phyloP scores from a whole-genome alignment of 148 eudicot genomes.

The Pharnaceum exiguum region DNA sequence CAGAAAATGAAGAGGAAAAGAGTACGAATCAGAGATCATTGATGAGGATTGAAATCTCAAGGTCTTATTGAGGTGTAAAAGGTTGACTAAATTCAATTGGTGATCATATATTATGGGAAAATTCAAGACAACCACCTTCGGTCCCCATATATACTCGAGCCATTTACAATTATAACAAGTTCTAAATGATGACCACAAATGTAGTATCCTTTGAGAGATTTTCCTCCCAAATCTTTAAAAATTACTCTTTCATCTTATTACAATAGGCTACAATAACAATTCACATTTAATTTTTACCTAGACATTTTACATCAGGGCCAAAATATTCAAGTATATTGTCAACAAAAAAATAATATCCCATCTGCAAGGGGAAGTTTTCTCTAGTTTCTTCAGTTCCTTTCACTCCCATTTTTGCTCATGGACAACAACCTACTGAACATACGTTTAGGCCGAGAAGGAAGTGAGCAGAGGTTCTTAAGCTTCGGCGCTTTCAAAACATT shows the following conservation, averaged over 20 bases:
- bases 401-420: slow-evolving; percentile 44
- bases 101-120: slow-evolving; percentile 13
- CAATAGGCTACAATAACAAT: slow-evolving; percentile 25
- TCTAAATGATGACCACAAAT: slow-evolving; percentile 14
- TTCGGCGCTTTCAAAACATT: slow-evolving; percentile 44
- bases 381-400: slow-evolving; percentile 33
- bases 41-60: no score
- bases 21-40: no score
- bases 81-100: no score
- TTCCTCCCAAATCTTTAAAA: slow-evolving; percentile 3
- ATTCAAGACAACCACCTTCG: slow-evolving; percentile 13
- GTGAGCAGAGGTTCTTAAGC: slow-evolving; percentile 44
- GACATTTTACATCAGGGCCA: slow-evolving; percentile 18
- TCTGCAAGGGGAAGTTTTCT: background rate
- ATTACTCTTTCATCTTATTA: slow-evolving; percentile 13
- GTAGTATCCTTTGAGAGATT: slow-evolving; percentile 4
- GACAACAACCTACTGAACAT: slow-evolving; percentile 83
- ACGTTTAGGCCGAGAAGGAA: slow-evolving; percentile 66
- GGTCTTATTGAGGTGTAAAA: no score
- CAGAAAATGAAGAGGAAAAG: no score
- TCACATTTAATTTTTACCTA: slow-evolving; percentile 18
- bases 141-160: slow-evolving; percentile 22
- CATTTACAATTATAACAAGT: slow-evolving; percentile 22
- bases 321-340: slow-evolving; percentile 13
- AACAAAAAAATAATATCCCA: slow-evolving; percentile 2